Base-by-base conservation (phyloP, 176 grass and related monocot genomes). In the Juncus inflexus region DNA sequence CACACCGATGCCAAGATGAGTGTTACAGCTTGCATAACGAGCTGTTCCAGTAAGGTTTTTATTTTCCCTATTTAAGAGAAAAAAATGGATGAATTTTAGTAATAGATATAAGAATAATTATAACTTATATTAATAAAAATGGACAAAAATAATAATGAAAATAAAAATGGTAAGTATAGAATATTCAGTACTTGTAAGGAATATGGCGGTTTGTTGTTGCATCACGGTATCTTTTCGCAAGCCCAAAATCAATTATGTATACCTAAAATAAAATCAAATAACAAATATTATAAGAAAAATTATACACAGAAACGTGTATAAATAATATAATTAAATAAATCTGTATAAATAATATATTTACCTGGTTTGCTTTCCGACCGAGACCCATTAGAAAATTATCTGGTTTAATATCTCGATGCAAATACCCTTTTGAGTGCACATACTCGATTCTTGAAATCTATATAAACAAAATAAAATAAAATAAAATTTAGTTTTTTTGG, bases 321-420 rank as follows among this genome's bases (percentile, higher is more conserved):
- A 82, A 6, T 28, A 28, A 28, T 28, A 28, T 47, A 47, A 6
- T 47, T 47, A 47, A 47, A 47, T 47, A 6, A 64, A 69, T 9
- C 15, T 3, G 49, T n/a, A 74, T 9, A 38, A 49, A 12, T 42
- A 35, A 58, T 36, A 50, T 4, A 4, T 12, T 65, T 82, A 97
- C 94, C 85, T 97, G 88, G 61, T 91, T 91, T 64, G 85, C 85
- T 77, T 91, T 89, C 49, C 83, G 67, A 75, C 94, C 88, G 13
- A 97, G 85, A 52, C 94, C 94, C 94, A 97, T 91, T 15, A 97
- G 64, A 81, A 97, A 97, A 67, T 97, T 97, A 72, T 97, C 85
- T 62, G 94, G 94, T 75, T 97, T 97, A 45, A 97, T 86, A 38
- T 97, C 94, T 72, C 94, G 74, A 69, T 97, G 94, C 43, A 97